Evolutionary conservation across 208 protist genomes (phyloP).

Genomic region (Trypanosoma avium): DNA sequence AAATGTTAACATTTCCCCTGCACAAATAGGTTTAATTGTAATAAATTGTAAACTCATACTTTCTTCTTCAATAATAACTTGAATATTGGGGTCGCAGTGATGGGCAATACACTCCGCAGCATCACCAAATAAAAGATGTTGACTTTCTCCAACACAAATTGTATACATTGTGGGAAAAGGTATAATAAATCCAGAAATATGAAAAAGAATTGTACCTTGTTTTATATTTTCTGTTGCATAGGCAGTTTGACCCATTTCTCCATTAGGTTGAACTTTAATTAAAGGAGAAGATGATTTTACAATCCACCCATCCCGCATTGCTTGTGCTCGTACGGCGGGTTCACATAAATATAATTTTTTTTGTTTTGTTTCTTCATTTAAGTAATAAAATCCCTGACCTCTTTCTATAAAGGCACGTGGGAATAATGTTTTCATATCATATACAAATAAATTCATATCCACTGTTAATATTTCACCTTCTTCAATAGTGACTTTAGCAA

Average conservation of each 20-base stretch:
- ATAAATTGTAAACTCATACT: conserved; percentile 72
- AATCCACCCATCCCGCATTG: conserved; percentile 81
- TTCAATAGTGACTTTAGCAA: conserved; percentile 43
- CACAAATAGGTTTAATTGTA: conserved; percentile 51
- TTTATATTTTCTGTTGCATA: conserved; percentile 58
- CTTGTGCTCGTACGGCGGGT: conserved; percentile 75
- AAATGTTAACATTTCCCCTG: conserved; percentile 83
- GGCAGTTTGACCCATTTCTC: conserved; percentile 83
- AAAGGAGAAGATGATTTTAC: conserved; percentile 53
- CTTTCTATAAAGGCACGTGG: conserved; percentile 41
- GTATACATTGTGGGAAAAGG: conserved; percentile 91
- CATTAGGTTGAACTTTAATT: conserved; percentile 69
- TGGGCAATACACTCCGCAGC: conserved; percentile 89
- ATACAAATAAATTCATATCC: conserved; percentile 88
- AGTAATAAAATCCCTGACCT: conserved; percentile 70
- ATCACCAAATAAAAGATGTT: conserved; percentile 83
- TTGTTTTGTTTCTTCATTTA: conserved; percentile 68
- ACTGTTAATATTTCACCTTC: conserved; percentile 49
- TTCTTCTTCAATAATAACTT: conserved; percentile 48
- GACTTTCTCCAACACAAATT: conserved; percentile 69
- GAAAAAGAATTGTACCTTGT: conserved; percentile 53
- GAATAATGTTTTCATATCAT: conserved; percentile 79
- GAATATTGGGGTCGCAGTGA: conserved; percentile 86
- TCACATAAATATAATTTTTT: conserved; percentile 74
- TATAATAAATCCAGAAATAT: conserved; percentile 68